Evolutionary conservation across 768 basidiomycete genomes (phyloP), one percentile per base, ranked within the genome.

Genomic region (Pulveroboletus ravenelii): DNA sequence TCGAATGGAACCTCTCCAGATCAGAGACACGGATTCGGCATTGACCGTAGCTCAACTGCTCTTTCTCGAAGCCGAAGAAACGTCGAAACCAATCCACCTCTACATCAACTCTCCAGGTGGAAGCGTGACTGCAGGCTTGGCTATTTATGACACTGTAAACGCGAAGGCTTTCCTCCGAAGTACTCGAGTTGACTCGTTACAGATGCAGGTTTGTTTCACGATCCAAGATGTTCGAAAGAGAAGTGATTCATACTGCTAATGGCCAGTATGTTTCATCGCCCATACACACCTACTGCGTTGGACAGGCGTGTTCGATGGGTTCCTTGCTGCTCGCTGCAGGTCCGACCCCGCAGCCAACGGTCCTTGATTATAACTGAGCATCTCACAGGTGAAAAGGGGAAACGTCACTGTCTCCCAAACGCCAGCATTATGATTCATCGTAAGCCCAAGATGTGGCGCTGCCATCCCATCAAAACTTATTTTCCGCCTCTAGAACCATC

Each of bases 361-460:
- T 54, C 51, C 48, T 57, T 44, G 42, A 58, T 50, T 46, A 27
- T 42, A 29, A 40, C 45, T 58, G 48, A 62, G n/a, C 51, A 49
- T 46, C 35, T 29, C 3, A 18, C 59, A 78, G 80, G 93, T 32
- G 92, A 88, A 72, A 84, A 78, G 57, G 94, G 94, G 32, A 92
- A 94, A 66, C 78, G 95, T 29, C 93, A 93, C 65, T 88, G 88
- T 59, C 78, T 98, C 51, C 92, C 93, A 12, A 89, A 97, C 65
- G 87, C 93, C 17, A 91, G 88, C 64, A 92, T 98, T 62, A 98
- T 98, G 95, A 97, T 98, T 48, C 95, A 98, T 68, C 95, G 94
- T 95, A 66, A 63, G 82, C 66, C 32, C 29, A 45, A 31, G 18
- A 13, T 10, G 10, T 32, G 31, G 49, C 45, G 35, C 32, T 31